A percentile compares a stretch with the other conserved stretches of the same genome.
These are phyloP conservation scores for Aegilops umbellulata DNA, from an alignment of 176 grass and related monocot genomes.

Conservation along the genomic window DNA sequence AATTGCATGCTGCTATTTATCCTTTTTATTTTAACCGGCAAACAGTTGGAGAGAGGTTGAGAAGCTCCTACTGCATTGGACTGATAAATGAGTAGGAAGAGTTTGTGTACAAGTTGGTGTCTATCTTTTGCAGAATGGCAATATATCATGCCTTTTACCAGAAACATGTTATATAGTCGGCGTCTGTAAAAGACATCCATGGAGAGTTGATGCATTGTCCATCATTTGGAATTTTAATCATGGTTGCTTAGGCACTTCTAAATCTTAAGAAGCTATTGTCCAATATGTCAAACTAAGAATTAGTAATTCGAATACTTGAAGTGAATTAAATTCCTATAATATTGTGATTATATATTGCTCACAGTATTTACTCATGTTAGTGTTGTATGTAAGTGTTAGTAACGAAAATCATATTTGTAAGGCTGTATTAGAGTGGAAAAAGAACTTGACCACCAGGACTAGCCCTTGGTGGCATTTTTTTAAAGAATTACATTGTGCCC, in stretches of 20 bases:
- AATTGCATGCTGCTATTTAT: not conserved
- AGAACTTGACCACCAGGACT: too few relatives aligned
- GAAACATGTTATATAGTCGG: not conserved
- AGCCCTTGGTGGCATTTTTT: too few relatives aligned
- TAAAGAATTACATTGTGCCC: too few relatives aligned
- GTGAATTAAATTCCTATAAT: not conserved
- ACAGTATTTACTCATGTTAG: not conserved
- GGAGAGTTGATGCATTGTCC: not conserved
- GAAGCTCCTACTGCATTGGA: not conserved
- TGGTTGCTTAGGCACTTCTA: not conserved
- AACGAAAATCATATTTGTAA: not conserved
- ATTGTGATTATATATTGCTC: not conserved
- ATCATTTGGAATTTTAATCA: constrained; percentile 6
- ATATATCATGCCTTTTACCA: not conserved
- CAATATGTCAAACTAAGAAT: not conserved
- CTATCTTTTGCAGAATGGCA: not conserved
- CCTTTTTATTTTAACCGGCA: not conserved
- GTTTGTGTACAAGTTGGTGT: not conserved
- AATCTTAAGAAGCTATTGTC: not conserved
- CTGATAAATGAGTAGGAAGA: not conserved
- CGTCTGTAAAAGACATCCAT: not conserved
- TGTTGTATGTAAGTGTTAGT: not conserved
- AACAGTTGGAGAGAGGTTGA: not conserved
- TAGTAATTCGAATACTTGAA: not conserved
- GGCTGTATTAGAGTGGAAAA: too few relatives aligned